These are phyloP conservation scores for Monosporozyma yasuniensis DNA, from an alignment of 805 yeast genomes.

Conservation along the genomic window DNA sequence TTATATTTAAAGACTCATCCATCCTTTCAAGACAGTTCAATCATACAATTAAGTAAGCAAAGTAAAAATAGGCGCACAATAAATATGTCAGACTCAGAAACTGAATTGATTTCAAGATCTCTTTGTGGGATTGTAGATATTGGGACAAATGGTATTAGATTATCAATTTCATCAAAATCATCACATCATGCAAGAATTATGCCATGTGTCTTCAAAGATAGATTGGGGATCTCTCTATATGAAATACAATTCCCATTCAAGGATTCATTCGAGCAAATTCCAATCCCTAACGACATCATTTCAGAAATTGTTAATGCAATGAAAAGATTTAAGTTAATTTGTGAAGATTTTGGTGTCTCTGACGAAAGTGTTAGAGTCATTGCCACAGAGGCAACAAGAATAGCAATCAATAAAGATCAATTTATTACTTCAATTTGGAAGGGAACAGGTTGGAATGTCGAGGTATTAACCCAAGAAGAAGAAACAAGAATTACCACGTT, in stretches of 20 bases:
- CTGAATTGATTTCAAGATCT: constrained; percentile 49
- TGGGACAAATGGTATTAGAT: constrained; percentile 68
- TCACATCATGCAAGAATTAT: constrained; percentile 63
- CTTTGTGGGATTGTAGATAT: constrained; percentile 63
- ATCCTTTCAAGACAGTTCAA: no score
- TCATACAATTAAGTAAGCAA: no score
- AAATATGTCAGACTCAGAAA: constrained; percentile 29
- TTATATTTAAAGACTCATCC: no score
- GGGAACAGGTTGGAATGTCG: constrained; percentile 61
- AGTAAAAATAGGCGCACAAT: no score
- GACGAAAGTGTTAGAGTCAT: constrained; percentile 52
- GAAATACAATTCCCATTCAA: constrained; percentile 45
- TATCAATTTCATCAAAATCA: constrained; percentile 61
- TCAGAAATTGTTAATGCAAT: constrained; percentile 53
- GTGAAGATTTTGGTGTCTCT: constrained; percentile 67
- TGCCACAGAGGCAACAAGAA: constrained; percentile 69
- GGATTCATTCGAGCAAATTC: constrained; percentile 31
- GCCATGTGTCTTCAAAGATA: constrained; percentile 71
- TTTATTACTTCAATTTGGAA: constrained; percentile 46
- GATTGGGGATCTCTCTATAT: constrained; percentile 60
- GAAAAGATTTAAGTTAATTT: constrained; percentile 58
- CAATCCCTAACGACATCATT: constrained; percentile 51
- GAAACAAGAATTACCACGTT: constrained; percentile 62
- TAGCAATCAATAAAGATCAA: constrained; percentile 54
- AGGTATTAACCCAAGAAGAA: constrained; percentile 48